A percentile compares a stretch with the other conserved stretches of the same genome.
Evolutionary conservation across 768 basidiomycete genomes (phyloP).

Genomic region (Boletus reticulatus): DNA sequence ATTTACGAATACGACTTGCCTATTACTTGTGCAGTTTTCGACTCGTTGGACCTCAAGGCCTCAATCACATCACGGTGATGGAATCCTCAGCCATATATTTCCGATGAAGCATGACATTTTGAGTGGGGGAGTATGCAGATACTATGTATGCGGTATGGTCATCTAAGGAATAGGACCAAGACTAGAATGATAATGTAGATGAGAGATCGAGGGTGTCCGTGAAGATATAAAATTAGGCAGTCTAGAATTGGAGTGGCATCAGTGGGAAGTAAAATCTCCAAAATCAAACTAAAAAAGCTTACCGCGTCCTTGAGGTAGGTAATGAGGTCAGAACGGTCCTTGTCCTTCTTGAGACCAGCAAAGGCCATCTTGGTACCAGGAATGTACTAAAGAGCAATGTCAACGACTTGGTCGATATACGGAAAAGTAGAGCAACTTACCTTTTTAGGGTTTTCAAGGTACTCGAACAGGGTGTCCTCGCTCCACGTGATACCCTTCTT

Average conservation of each 20-base stretch:
- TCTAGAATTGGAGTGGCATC: conserved; percentile 8
- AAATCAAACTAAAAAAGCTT: conserved; percentile 26
- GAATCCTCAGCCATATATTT: background rate
- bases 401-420: background rate
- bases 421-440: conserved; percentile 36
- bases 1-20: background rate
- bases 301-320: conserved; percentile 78
- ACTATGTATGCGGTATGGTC: conserved; percentile 22
- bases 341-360: conserved; percentile 97
- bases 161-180: conserved; percentile 38
- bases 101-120: conserved; percentile 14
- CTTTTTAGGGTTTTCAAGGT: conserved; percentile 97
- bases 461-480: conserved; percentile 90
- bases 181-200: conserved; percentile 20
- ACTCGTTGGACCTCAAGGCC: background rate
- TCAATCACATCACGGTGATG: background rate
- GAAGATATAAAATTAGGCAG: conserved; percentile 26
- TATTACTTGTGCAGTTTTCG: background rate
- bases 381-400: conserved; percentile 62
- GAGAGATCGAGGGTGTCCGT: conserved; percentile 9
- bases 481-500: conserved; percentile 91
- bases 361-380: conserved; percentile 99
- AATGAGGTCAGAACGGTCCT: conserved; percentile 94
- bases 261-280: background rate
- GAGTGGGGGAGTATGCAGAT: conserved; percentile 30